phyloP scores from a whole-genome alignment of 1,139 yeast genomes.

The Saccharomyces pastorianus region DNA sequence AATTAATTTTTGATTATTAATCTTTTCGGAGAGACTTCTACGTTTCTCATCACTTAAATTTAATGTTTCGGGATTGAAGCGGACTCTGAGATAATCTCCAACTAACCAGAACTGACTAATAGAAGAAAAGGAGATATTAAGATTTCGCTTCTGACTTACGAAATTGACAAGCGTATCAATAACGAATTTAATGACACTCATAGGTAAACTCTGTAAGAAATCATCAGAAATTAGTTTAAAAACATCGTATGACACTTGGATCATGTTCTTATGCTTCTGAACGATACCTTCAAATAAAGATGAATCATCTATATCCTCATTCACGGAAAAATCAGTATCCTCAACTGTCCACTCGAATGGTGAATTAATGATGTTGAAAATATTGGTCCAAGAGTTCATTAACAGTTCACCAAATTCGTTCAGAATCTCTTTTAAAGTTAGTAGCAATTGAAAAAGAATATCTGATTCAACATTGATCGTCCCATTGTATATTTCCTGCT shows the following conservation, averaged over 20 bases:
- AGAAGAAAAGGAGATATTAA: constrained; percentile 83
- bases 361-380: constrained; percentile 59
- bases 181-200: constrained; percentile 49
- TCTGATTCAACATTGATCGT: constrained; percentile 44
- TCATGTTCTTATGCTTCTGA: constrained; percentile 40
- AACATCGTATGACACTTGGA: constrained; percentile 65
- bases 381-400: constrained; percentile 60
- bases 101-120: constrained; percentile 88
- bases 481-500: constrained; percentile 26
- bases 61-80: constrained; percentile 6
- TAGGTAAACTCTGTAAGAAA: constrained; percentile 64
- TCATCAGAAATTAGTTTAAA: constrained; percentile 79
- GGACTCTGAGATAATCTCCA: constrained; percentile 58
- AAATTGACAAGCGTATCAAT: constrained; percentile 68
- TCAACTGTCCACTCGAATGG: constrained; percentile 47
- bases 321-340: constrained; percentile 9
- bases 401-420: constrained; percentile 66
- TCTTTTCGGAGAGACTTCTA: constrained; percentile 6
- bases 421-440: constrained; percentile 58
- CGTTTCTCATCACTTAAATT: constrained; percentile 4
- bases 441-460: constrained; percentile 52
- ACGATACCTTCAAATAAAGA: constrained; percentile 25
- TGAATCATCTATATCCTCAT: constrained; percentile 21
- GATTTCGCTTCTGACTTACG: constrained; percentile 59
- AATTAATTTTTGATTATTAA: constrained; percentile 9